These are phyloP conservation scores for Wickerhamiella nectarea DNA, from an alignment of 805 yeast species.

Conservation along the genomic window DNA sequence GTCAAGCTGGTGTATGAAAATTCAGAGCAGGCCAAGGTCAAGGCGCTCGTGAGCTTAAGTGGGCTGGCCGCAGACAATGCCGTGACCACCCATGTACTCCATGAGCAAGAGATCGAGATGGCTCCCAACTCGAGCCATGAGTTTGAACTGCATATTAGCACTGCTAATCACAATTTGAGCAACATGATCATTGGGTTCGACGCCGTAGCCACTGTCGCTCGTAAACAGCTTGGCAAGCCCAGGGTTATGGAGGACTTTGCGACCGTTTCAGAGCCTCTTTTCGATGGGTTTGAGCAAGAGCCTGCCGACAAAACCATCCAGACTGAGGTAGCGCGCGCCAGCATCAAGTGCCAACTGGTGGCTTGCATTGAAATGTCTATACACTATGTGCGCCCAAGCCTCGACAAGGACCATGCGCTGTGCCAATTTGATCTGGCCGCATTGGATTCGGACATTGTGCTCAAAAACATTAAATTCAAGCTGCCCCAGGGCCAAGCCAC, in stretches of 20 bases:
- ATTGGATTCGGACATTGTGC: slow-evolving; percentile 8
- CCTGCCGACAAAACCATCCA: not conserved
- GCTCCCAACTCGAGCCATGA: not conserved
- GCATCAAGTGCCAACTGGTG: slow-evolving; percentile 11
- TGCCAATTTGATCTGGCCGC: slow-evolving; percentile 18
- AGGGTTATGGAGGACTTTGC: not conserved
- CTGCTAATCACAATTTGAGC: too few relatives aligned
- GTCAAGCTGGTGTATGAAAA: not conserved
- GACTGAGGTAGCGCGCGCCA: slow-evolving; percentile 13
- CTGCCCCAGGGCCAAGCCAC: slow-evolving; percentile 16
- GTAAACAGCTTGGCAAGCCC: not conserved
- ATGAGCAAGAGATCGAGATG: not conserved
- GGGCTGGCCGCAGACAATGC: not conserved
- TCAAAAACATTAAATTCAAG: slow-evolving; percentile 10
- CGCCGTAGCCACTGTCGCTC: not conserved
- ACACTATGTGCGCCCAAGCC: slow-evolving; percentile 18
- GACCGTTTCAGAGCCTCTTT: too few relatives aligned
- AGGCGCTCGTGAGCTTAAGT: not conserved
- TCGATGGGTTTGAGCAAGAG: not conserved
- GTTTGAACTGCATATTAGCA: not conserved
- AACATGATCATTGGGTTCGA: not conserved
- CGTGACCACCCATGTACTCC: not conserved
- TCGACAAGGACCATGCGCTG: slow-evolving; percentile 18
- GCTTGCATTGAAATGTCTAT: slow-evolving; percentile 18
- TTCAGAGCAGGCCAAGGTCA: not conserved